Percentiles rank a stretch among this genome's conserved stretches.
Evolutionary conservation across 2,329 filamentous ascomycete species (phyloP).

Genomic region (Xylaria sp.): DNA sequence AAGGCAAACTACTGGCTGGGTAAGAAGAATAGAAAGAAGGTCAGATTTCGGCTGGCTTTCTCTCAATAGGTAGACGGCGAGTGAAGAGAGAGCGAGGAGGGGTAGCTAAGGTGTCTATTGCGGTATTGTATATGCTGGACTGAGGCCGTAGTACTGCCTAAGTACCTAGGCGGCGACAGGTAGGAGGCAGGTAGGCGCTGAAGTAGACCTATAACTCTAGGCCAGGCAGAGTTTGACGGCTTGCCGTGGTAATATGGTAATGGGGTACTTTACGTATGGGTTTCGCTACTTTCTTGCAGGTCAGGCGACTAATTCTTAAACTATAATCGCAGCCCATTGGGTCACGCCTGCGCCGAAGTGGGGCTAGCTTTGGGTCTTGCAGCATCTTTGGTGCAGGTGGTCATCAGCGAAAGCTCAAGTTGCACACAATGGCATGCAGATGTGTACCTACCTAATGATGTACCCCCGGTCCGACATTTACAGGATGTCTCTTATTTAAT

Average conservation of each 20-base stretch:
- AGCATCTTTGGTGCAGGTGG: slow-evolving; percentile 36
- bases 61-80: slow-evolving; percentile 25
- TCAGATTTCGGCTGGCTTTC: slow-evolving; percentile 24
- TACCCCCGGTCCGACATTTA: background rate
- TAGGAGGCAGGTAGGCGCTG: slow-evolving; percentile 19
- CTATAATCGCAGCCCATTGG: slow-evolving; percentile 33
- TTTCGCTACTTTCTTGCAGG: slow-evolving; percentile 40
- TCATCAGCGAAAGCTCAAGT: slow-evolving; percentile 33
- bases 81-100: slow-evolving; percentile 34
- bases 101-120: slow-evolving; percentile 16
- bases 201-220: slow-evolving; percentile 21
- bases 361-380: slow-evolving; percentile 34
- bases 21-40: slow-evolving; percentile 27
- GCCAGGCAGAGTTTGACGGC: slow-evolving; percentile 12
- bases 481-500: no score
- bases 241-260: slow-evolving; percentile 23
- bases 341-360: slow-evolving; percentile 36
- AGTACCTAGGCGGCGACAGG: background rate
- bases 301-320: slow-evolving; percentile 40
- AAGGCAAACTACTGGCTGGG: slow-evolving; percentile 18
- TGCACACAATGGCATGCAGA: slow-evolving; percentile 33
- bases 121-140: slow-evolving; percentile 13
- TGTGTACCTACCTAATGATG: slow-evolving; percentile 29
- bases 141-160: slow-evolving; percentile 8
- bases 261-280: slow-evolving; percentile 30